Percentiles rank a stretch among this genome's conserved stretches.
phyloP scores from a whole-genome alignment of 768 basidiomycete genomes.

The Galerina sulciceps region DNA sequence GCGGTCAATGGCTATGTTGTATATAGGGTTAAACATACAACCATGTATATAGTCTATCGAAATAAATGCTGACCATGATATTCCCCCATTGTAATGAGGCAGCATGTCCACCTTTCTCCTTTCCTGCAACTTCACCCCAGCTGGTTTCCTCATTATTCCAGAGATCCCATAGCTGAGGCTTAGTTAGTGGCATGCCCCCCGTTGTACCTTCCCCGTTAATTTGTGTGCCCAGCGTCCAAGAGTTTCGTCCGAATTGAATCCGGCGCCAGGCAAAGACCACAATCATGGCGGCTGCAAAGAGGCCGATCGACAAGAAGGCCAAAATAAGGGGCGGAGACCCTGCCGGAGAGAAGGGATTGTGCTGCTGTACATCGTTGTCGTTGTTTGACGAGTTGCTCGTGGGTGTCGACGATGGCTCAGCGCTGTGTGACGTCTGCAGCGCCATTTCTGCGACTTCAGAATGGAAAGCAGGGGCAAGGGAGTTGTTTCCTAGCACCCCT shows the following conservation, averaged over 20 bases:
- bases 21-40: background rate
- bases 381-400: background rate
- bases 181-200: conserved; percentile 14
- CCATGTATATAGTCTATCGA: background rate
- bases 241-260: conserved; percentile 26
- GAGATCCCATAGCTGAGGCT: conserved; percentile 51
- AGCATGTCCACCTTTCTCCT: conserved; percentile 3
- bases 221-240: conserved; percentile 1
- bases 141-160: conserved; percentile 25
- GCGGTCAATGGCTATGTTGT: conserved; percentile 23
- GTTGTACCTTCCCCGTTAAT: background rate
- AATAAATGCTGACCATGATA: conserved; percentile 41
- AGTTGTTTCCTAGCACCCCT: background rate
- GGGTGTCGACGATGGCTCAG: conserved; percentile 8
- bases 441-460: conserved; percentile 16
- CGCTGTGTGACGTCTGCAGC: conserved; percentile 19
- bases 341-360: conserved; percentile 27
- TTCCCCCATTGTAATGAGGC: conserved; percentile 37
- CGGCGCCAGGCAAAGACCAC: conserved; percentile 52
- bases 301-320: conserved; percentile 60
- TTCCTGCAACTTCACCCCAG: conserved; percentile 14
- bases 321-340: conserved; percentile 61
- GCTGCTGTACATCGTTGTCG: background rate
- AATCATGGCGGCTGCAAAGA: conserved; percentile 54
- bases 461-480: background rate